These are phyloP conservation scores for Fusarium globosum DNA, from an alignment of 2,329 filamentous ascomycete genomes.

Conservation along the genomic window DNA sequence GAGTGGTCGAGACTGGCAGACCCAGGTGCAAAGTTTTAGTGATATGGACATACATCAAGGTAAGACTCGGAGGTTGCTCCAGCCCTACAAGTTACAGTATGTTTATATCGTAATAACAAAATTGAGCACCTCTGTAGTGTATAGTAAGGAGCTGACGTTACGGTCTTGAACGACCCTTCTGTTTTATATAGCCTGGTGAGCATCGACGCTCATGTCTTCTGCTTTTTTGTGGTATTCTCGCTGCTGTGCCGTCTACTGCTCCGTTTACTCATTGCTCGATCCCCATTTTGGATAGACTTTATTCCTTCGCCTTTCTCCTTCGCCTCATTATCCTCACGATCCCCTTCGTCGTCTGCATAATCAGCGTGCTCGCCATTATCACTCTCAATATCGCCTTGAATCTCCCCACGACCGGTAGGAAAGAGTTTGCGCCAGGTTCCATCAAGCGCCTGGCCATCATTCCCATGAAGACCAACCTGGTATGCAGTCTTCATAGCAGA, in stretches of 20 bases:
- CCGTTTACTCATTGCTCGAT: slow-evolving; percentile 38
- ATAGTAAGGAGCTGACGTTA: neutral
- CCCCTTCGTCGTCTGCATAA: slow-evolving; percentile 37
- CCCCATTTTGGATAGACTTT: slow-evolving; percentile 10
- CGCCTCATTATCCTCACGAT: slow-evolving; percentile 42
- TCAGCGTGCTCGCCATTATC: slow-evolving; percentile 51
- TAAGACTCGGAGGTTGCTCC: neutral
- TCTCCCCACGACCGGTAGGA: slow-evolving; percentile 52
- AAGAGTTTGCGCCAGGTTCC: slow-evolving; percentile 66
- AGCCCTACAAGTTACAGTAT: neutral
- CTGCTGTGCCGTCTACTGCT: slow-evolving; percentile 23
- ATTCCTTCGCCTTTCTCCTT: slow-evolving; percentile 26
- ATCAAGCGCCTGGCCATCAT: slow-evolving; percentile 69
- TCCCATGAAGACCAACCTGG: slow-evolving; percentile 70
- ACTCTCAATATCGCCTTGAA: slow-evolving; percentile 52
- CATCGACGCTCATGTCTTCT: slow-evolving; percentile 26
- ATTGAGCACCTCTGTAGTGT: neutral
- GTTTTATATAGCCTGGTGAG: neutral
- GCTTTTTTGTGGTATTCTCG: slow-evolving; percentile 43
- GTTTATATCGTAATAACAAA: neutral
- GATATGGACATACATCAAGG: neutral
- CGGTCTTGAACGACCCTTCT: neutral
- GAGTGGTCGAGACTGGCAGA: slow-evolving; percentile 51
- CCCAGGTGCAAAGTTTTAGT: slow-evolving; percentile 36
- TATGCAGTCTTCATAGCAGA: slow-evolving; percentile 78